A percentile compares a stretch with the other conserved stretches of the same genome.
Evolutionary conservation across 1,284 basidiomycete species (phyloP).

Genomic region (Singerocomus inundabilis): DNA sequence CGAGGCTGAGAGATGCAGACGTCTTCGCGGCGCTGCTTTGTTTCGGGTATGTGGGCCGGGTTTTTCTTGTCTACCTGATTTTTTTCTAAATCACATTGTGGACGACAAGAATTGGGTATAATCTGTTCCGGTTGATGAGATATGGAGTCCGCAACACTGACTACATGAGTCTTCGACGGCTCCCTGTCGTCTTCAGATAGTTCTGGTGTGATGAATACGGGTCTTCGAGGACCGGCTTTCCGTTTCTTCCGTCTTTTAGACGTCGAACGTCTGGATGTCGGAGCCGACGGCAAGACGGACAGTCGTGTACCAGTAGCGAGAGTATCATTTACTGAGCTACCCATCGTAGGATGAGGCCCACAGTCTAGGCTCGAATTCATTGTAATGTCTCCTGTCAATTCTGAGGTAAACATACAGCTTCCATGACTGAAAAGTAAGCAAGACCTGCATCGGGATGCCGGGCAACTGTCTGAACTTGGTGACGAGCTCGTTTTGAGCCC

Average conservation of each 20-base stretch:
- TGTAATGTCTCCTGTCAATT: slow-evolving; percentile 2
- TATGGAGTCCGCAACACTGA: background rate
- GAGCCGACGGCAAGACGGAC: background rate
- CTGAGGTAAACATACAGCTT: background rate
- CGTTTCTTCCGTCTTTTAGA: slow-evolving; percentile 21
- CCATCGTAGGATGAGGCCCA: background rate
- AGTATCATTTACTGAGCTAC: background rate
- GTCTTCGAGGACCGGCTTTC: slow-evolving; percentile 24
- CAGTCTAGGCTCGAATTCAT: background rate
- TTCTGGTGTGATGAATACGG: slow-evolving; percentile 10
- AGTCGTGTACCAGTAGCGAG: background rate
- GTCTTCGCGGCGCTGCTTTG: background rate
- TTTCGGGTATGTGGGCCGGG: background rate
- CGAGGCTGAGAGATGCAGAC: background rate
- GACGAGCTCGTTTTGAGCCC: background rate
- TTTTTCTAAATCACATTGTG: background rate
- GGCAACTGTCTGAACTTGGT: background rate
- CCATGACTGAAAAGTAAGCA: background rate
- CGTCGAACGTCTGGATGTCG: background rate
- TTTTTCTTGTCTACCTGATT: background rate
- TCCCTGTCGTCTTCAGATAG: slow-evolving; percentile 21
- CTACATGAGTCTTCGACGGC: background rate
- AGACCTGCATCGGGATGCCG: slow-evolving; percentile 13
- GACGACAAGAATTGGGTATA: slow-evolving; percentile 1
- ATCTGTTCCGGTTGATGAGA: slow-evolving; percentile 16